Base-by-base conservation (phyloP, 2,329 filamentous ascomycete genomes). In the Penicillium sp. region DNA sequence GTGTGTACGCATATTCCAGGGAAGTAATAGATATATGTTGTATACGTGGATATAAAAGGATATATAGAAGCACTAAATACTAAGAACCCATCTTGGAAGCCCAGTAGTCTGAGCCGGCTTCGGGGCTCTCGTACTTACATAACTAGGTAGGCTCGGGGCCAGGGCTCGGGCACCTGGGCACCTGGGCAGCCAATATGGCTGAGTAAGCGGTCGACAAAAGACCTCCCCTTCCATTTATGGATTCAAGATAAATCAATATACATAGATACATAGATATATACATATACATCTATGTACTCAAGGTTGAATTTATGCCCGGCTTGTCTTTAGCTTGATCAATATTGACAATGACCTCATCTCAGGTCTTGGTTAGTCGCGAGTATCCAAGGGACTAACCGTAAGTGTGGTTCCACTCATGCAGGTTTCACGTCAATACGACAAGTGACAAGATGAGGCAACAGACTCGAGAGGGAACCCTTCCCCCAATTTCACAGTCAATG, bases 341-440 rank as follows among this genome's bases (percentile, higher is more conserved):
- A 43, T 24, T 9, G n/a, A 35, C 21, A 37, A 32, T 43, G 32
- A 48, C 34, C 19, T 48, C 39, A 48, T 29, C 39, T 21, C n/a
- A 17, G 12, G 37, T 35, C 32, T 22, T 9, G 15, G 35, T 46
- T 19, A 24, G 28, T 31, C 8, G 24, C 24, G 3, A 45, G 33
- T 29, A 19, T 29, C 33, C 17, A 40, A 41, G 15, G 22, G 19
- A 39, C 33, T 26, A 40, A 31, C 34, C 17, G 15, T 34, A 24
- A 9, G 22, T 21, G 45, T 37, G 39, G 32, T 54, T 48, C 53
- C 51, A 51, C 48, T 15, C 24, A 41, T 44, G 47, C 37, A 50
- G 28, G 33, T 51, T 40, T 34, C 47, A 53, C 37, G 24, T 55
- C 44, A 45, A 53, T 19, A 51, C 45, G 38, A 43, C 31, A 41